A percentile compares a stretch with the other conserved stretches of the same genome.
Conservation (phyloP, 2,329 filamentous ascomycete genomes). For the Pseudocercospora cruenta region DNA sequence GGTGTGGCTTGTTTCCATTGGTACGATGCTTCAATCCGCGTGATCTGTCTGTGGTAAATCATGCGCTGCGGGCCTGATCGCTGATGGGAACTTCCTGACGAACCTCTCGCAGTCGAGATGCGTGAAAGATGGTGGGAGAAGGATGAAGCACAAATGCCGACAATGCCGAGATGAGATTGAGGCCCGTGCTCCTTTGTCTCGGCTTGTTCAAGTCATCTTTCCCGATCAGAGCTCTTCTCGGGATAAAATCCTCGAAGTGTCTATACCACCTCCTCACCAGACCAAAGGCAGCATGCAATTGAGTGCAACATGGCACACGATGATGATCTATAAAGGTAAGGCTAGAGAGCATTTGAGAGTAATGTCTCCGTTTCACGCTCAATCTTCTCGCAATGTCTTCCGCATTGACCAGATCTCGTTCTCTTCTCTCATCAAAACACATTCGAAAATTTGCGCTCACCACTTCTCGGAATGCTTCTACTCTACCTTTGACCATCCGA, state of each 20-base stretch:
- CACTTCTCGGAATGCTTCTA: slow-evolving; percentile 2
- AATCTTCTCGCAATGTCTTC: not conserved
- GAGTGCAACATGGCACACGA: not conserved
- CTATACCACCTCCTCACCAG: not conserved
- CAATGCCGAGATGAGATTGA: too few species aligned
- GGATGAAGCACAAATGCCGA: not conserved
- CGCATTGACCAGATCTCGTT: not conserved
- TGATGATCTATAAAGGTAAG: not conserved
- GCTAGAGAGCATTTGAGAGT: not conserved
- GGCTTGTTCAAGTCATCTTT: not conserved
- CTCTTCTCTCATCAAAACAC: not conserved
- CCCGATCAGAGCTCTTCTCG: not conserved
- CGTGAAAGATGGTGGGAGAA: not conserved
- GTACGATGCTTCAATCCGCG: not conserved
- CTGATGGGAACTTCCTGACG: not conserved
- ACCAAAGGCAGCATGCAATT: not conserved
- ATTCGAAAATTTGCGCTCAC: too few species aligned
- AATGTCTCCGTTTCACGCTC: not conserved
- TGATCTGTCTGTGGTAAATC: not conserved
- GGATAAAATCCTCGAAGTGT: not conserved
- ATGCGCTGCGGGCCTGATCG: not conserved
- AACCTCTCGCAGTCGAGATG: not conserved
- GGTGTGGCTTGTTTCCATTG: slow-evolving; percentile 15
- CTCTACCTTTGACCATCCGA: slow-evolving; percentile 11
- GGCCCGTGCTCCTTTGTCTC: not conserved